phyloP scores from a whole-genome alignment of 2,329 filamentous ascomycete species.

The Aspergillus niger region DNA sequence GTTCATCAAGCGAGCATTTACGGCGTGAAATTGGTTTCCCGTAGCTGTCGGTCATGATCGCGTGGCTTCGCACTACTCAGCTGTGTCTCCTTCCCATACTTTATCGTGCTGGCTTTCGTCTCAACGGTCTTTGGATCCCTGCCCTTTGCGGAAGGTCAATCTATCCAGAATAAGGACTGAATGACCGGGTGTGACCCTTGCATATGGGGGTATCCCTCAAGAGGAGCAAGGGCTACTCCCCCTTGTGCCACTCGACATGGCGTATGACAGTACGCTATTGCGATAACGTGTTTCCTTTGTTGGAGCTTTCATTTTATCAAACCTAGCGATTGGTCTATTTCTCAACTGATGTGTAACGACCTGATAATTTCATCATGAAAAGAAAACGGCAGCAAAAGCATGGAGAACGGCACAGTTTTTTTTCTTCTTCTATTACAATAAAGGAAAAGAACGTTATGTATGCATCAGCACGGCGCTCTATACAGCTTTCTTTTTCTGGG shows the following conservation, averaged over 20 bases:
- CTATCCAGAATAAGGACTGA: background rate
- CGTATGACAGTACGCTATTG: constrained; percentile 1
- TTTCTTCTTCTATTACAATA: background rate
- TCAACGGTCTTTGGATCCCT: background rate
- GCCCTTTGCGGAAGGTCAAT: background rate
- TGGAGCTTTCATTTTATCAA: constrained; percentile 8
- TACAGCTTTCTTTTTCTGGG: constrained; percentile 7
- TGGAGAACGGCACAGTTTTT: constrained; percentile 13
- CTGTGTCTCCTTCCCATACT: constrained; percentile 5
- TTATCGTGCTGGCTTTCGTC: background rate
- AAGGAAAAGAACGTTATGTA: constrained; percentile 12
- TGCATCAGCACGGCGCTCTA: constrained; percentile 23
- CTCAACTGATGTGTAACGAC: constrained; percentile 17
- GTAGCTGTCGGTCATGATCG: constrained; percentile 8
- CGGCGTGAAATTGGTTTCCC: constrained; percentile 20
- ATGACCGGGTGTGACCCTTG: background rate
- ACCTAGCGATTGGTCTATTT: constrained; percentile 3
- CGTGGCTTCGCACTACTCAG: constrained; percentile 6
- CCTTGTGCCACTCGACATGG: background rate
- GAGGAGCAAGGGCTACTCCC: background rate
- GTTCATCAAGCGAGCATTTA: constrained; percentile 30
- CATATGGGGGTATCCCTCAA: background rate
- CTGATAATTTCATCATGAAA: constrained; percentile 18
- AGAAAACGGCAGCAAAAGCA: constrained; percentile 14
- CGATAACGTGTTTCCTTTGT: constrained; percentile 18